A percentile compares a stretch with the other conserved stretches of the same genome.
phyloP scores from a whole-genome alignment of 352 stramenopile genomes.

The Pythium monospermum region DNA sequence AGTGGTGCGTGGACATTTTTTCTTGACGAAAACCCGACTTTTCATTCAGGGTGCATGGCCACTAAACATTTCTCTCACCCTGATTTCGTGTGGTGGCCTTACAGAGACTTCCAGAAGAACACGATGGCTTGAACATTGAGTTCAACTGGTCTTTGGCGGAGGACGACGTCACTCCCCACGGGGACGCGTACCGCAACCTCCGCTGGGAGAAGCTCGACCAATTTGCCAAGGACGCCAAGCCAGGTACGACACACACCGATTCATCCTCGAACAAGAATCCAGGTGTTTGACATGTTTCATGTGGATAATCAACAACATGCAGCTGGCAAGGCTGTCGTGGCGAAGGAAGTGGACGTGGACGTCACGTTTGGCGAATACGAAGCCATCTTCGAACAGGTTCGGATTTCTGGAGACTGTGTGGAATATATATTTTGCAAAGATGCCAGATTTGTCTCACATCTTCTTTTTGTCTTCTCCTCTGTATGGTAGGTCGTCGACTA shows the following conservation, averaged over 20 bases:
- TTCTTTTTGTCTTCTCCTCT: constrained; percentile 5
- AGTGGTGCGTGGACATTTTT: constrained; percentile 34
- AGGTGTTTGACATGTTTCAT: too few species aligned
- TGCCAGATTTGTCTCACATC: too few species aligned
- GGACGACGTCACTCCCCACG: constrained; percentile 76
- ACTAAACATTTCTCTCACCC: too few species aligned
- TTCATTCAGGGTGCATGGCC: too few species aligned
- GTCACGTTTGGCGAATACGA: constrained; percentile 68
- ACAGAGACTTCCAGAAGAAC: constrained; percentile 71
- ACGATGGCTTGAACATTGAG: constrained; percentile 78
- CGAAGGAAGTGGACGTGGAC: constrained; percentile 65
- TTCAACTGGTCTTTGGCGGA: constrained; percentile 85
- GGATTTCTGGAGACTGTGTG: too few species aligned
- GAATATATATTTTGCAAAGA: too few species aligned
- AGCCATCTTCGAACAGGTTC: constrained; percentile 45
- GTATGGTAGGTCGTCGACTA: constrained; percentile 48
- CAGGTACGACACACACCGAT: constrained; percentile 33
- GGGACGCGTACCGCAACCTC: constrained; percentile 76
- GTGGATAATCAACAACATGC: background rate
- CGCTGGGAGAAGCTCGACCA: constrained; percentile 54
- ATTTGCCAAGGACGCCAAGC: constrained; percentile 62
- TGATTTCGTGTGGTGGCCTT: too few species aligned
- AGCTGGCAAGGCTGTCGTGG: constrained; percentile 51
- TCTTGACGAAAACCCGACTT: too few species aligned
- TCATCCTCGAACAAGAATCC: too few species aligned